phyloP scores from a whole-genome alignment of 805 yeast genomes.

The Brettanomyces naardenensis region DNA sequence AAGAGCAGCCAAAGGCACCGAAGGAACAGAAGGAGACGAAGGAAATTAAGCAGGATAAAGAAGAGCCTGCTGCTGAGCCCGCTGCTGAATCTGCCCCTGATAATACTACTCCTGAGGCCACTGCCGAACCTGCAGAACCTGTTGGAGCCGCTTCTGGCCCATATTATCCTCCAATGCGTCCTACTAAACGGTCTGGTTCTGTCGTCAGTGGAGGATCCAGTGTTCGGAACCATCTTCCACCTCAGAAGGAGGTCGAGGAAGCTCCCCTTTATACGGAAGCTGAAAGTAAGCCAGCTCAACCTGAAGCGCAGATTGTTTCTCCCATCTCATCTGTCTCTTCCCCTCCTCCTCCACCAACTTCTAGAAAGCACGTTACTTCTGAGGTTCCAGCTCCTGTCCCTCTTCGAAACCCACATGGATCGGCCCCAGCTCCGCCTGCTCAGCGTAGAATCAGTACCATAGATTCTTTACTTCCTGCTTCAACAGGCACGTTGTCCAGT shows the following conservation, averaged over 20 bases:
- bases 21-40: not conserved
- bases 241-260: no score
- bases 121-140: not conserved
- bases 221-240: no score
- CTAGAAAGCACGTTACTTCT: constrained; percentile 23
- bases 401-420: constrained; percentile 13
- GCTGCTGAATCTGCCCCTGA: not conserved
- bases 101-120: not conserved
- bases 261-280: no score
- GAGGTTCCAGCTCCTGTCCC: constrained; percentile 8
- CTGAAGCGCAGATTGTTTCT: no score
- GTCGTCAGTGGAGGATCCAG: constrained; percentile 11
- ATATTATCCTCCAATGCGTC: constrained; percentile 23
- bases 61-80: not conserved
- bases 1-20: constrained; percentile 3
- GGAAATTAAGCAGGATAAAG: not conserved
- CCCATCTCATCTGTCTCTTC: no score
- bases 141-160: no score
- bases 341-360: constrained; percentile 28
- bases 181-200: constrained; percentile 23
- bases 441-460: constrained; percentile 20
- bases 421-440: constrained; percentile 26
- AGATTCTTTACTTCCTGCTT: constrained; percentile 12
- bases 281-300: no score
- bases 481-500: constrained; percentile 28